Percentiles rank a stretch among this genome's conserved stretches.
Conservation (phyloP, 805 yeast genomes). For the Schwanniomyces polymorphus region DNA sequence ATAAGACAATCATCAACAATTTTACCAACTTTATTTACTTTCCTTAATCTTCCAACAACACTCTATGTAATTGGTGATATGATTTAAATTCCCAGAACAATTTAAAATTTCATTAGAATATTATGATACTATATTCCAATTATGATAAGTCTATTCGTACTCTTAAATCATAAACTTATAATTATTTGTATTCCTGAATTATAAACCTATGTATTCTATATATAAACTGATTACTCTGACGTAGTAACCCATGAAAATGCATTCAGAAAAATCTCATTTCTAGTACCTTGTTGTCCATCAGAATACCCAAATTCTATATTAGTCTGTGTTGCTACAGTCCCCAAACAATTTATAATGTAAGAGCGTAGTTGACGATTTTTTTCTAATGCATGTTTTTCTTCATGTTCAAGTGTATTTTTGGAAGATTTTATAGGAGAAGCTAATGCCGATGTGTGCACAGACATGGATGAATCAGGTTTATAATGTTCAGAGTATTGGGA, state of each 20-base stretch:
- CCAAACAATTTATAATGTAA: constrained; percentile 17
- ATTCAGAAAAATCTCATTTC: constrained; percentile 14
- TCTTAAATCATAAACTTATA: too few relatives aligned
- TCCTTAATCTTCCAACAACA: too few relatives aligned
- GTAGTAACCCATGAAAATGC: constrained; percentile 21
- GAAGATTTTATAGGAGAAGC: background rate
- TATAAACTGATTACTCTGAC: background rate
- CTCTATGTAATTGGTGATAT: too few relatives aligned
- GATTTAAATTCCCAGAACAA: too few relatives aligned
- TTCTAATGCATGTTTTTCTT: constrained; percentile 6
- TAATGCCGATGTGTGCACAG: background rate
- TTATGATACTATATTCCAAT: too few relatives aligned
- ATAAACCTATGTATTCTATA: too few relatives aligned
- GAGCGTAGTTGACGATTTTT: constrained; percentile 4
- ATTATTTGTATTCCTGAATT: too few relatives aligned
- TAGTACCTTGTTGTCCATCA: constrained; percentile 19
- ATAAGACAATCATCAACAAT: too few relatives aligned
- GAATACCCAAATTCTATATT: constrained; percentile 13
- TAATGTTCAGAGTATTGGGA: background rate
- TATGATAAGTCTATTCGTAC: too few relatives aligned
- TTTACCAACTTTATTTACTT: too few relatives aligned
- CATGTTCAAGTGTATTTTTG: background rate
- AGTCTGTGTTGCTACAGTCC: constrained; percentile 15
- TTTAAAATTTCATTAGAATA: too few relatives aligned
- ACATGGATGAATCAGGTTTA: background rate